Percentiles rank a stretch among this genome's conserved stretches.
Conservation (phyloP, 2,329 filamentous ascomycete species). For the Aciculosporium take region DNA sequence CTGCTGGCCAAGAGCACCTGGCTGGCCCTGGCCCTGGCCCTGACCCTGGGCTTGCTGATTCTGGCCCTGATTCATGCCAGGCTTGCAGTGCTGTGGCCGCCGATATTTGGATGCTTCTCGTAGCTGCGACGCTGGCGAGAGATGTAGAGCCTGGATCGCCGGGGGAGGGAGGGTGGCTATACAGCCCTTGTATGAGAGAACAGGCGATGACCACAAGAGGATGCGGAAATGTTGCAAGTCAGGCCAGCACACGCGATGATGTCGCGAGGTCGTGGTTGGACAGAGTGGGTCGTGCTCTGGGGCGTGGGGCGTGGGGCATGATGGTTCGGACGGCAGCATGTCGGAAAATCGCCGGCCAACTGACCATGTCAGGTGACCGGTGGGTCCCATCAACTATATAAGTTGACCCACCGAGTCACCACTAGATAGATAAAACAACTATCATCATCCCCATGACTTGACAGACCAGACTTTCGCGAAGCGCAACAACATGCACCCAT, state of each 20-base stretch:
- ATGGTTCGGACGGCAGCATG: too few species aligned
- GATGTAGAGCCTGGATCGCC: too few species aligned
- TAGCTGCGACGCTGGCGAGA: not conserved
- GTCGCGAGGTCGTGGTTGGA: not conserved
- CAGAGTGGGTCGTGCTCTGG: not conserved
- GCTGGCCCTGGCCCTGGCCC: conserved; percentile 14
- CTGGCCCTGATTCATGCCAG: conserved; percentile 15
- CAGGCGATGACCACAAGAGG: not conserved
- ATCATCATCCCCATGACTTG: too few species aligned
- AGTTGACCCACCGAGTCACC: too few species aligned
- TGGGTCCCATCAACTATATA: too few species aligned
- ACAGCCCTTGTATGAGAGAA: not conserved
- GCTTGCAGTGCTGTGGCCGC: not conserved
- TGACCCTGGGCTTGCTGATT: conserved; percentile 10
- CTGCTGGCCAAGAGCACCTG: conserved; percentile 12
- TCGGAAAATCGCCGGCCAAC: too few species aligned
- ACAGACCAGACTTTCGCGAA: too few species aligned
- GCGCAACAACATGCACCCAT: too few species aligned
- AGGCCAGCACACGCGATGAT: not conserved
- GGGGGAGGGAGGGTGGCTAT: not conserved
- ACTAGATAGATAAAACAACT: too few species aligned
- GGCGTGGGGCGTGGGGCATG: too few species aligned
- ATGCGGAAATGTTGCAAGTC: not conserved
- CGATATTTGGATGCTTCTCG: not conserved
- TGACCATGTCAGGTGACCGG: too few species aligned